A percentile compares a stretch with the other conserved stretches of the same genome.
These are phyloP conservation scores for Corrigiola litoralis DNA, from an alignment of 179 eudicot genomes.

Conservation along the genomic window DNA sequence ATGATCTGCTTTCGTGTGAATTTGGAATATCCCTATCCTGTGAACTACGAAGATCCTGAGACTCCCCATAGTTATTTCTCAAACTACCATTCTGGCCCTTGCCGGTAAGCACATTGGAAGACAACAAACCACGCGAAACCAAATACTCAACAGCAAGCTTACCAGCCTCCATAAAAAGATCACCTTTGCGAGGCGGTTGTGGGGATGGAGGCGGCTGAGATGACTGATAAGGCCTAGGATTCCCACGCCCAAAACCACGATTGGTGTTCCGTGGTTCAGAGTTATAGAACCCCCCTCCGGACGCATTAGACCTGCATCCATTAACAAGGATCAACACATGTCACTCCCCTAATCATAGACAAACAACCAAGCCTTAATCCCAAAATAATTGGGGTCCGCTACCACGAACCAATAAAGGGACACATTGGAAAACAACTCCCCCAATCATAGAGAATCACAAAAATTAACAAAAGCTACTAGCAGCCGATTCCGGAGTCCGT, in stretches of 20 bases:
- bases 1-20: constrained; percentile 31
- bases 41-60: constrained; percentile 35
- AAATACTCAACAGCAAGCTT: constrained; percentile 81
- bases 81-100: constrained; percentile 48
- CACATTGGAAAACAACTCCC: not conserved
- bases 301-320: constrained; percentile 57
- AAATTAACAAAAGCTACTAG: too few relatives aligned
- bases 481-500: too few relatives aligned
- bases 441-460: not conserved
- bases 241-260: constrained; percentile 71
- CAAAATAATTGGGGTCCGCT: not conserved
- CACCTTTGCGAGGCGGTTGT: constrained; percentile 36
- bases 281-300: constrained; percentile 47
- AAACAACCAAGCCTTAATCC: too few relatives aligned
- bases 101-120: constrained; percentile 54
- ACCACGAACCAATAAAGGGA: not conserved
- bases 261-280: constrained; percentile 57
- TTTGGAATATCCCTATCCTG: constrained; percentile 33
- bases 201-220: constrained; percentile 36
- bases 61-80: constrained; percentile 35
- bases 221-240: constrained; percentile 39
- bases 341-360: not conserved
- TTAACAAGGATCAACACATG: constrained; percentile 26
- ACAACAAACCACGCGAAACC: constrained; percentile 70
- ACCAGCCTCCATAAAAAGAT: constrained; percentile 88